Base-by-base conservation (phyloP, 768 basidiomycete genomes). In the Artomyces pyxidatus region DNA sequence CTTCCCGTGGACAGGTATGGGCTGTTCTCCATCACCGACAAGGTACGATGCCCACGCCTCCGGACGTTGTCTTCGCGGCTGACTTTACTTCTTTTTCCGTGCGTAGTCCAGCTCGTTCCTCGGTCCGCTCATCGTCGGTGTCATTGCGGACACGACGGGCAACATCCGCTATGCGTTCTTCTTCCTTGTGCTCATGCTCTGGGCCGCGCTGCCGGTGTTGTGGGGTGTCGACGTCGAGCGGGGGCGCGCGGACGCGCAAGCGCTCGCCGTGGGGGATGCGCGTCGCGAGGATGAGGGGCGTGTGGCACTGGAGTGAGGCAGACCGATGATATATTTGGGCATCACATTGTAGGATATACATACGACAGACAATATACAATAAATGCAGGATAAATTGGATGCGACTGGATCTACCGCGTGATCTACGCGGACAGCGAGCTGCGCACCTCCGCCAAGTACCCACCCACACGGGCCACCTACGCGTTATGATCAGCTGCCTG, bases 151-250 rank as follows among this genome's bases (percentile, higher is more conserved):
- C 61, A 64, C 72, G 38, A 97, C 92, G 0, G 92, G 88, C 2
- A 93, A 95, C 64, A 94, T 96, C 42, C 85, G 94, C 23, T 87
- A 86, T 53, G 83, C 84, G 2, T 97, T 96, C 66, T 82, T 89
- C 61, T 93, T 98, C 70, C 74, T 97, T 14, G 72, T 90, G 3
- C 49, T 72, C 45, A 88, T 95, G 85, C 71, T 96, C 11, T 85
- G 85, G 77, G 56, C 79, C 1, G 85, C 92, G 0, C 67, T 95
- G 1, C 94, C 93, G 0, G 67, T 95, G 0, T 71, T 99, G 6
- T 58, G 68, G 52, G 71, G 72, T 29, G 88, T 95, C 3, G 73
- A 93, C 60, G 73, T 89, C 1, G 79, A 81, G 39, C 61, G 61
- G 39, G 94, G 95, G 1, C 61, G 72, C 49, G 56, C 65, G 22